Evolutionary conservation across 2,329 filamentous ascomycete genomes (phyloP).

Genomic region (Aspergillus ochraceus): DNA sequence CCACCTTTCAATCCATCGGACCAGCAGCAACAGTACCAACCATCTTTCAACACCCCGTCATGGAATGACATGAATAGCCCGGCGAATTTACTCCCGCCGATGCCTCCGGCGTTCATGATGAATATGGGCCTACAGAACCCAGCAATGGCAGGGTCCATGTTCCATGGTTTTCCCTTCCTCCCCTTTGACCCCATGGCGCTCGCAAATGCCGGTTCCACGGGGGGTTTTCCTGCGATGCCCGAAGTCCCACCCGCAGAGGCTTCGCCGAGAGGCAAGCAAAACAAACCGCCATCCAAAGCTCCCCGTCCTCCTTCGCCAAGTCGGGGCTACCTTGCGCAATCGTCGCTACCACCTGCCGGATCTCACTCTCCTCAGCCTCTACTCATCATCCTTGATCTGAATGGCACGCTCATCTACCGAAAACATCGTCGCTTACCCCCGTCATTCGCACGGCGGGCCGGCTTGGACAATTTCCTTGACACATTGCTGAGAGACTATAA

Average conservation of each 20-base stretch:
- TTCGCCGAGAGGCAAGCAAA: constrained; percentile 5
- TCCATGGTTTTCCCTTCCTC: constrained; percentile 7
- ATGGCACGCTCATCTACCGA: constrained; percentile 82
- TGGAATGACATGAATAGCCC: constrained; percentile 12
- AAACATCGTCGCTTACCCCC: constrained; percentile 53
- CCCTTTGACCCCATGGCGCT: constrained; percentile 9
- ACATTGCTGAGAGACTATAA: constrained; percentile 74
- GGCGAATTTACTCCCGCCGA: constrained; percentile 8
- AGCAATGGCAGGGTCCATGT: constrained; percentile 6
- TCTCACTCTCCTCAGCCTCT: constrained; percentile 59
- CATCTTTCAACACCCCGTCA: constrained; percentile 7
- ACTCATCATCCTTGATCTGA: constrained; percentile 86
- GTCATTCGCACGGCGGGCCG: constrained; percentile 65
- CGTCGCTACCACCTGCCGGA: constrained; percentile 46
- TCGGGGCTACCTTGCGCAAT: constrained; percentile 59
- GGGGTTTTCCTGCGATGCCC: background rate
- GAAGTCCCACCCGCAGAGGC: constrained; percentile 9
- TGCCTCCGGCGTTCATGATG: constrained; percentile 17
- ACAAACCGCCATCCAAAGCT: constrained; percentile 3
- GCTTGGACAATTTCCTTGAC: constrained; percentile 66
- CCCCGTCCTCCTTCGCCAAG: constrained; percentile 57
- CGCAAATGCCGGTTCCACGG: constrained; percentile 4
- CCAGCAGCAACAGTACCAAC: constrained; percentile 6
- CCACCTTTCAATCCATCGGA: constrained; percentile 4
- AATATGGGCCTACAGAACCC: constrained; percentile 12